phyloP scores from a whole-genome alignment of 2,329 filamentous ascomycete species.

The Fusarium buharicum region DNA sequence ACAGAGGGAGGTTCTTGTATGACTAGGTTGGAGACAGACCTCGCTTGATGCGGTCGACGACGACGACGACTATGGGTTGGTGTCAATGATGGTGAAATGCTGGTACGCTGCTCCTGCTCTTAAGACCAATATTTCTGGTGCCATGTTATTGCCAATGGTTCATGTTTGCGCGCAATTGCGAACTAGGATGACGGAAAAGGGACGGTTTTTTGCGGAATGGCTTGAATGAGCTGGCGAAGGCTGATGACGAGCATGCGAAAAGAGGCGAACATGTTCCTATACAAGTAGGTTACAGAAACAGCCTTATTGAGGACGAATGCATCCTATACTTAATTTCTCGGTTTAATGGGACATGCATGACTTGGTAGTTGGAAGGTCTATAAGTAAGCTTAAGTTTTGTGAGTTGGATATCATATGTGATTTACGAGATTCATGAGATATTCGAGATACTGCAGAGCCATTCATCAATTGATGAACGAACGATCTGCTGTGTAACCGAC shows the following conservation, averaged over 20 bases:
- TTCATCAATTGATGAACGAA: no score
- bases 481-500: no score
- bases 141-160: conserved; percentile 4
- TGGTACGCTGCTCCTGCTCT: conserved; percentile 12
- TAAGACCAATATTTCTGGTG: conserved; percentile 1
- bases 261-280: conserved; percentile 18
- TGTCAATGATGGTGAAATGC: conserved; percentile 13
- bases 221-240: conserved; percentile 4
- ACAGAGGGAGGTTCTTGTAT: conserved; percentile 28
- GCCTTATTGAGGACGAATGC: conserved; percentile 30
- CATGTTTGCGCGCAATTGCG: conserved; percentile 10
- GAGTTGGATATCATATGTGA: no score
- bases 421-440: no score
- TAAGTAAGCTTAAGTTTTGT: no score
- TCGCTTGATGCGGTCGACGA: conserved; percentile 12
- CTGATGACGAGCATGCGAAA: conserved; percentile 9
- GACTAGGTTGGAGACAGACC: conserved; percentile 26
- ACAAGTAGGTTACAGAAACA: conserved; percentile 30
- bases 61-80: conserved; percentile 8
- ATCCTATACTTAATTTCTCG: conserved; percentile 4
- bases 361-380: no score
- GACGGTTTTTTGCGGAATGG: conserved; percentile 1
- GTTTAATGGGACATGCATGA: neutral
- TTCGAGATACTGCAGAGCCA: no score
- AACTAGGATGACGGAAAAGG: conserved; percentile 14